Evolutionary conservation across 371 early-diverging fungal genomes (phyloP), one percentile per base, ranked within the genome.

Genomic region (Mucor piriformis): DNA sequence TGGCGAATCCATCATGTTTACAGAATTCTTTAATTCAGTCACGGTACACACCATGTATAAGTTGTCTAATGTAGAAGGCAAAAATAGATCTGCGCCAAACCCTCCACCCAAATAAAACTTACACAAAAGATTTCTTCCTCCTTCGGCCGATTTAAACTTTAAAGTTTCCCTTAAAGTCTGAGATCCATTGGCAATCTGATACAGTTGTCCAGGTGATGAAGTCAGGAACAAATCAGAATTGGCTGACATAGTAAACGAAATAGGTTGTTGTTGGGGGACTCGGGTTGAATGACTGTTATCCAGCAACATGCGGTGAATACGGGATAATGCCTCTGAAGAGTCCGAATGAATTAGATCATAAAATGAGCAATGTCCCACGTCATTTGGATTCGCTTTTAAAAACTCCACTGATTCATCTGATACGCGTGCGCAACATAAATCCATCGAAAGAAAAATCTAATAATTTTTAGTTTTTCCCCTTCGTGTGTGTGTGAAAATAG

Each of bases 151-250:
- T 38, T 49, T 55, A 3, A 66, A 66, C 11, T 42, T 56, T 5
- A 66, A 44, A 12, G 56, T 60, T 20, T 56, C 52, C 8, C 38
- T 56, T 6, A 66, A 35, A 20, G 66, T 66, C 23, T 66, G 66
- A 15, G 66, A 66, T 42, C 66, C 66, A 52, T 66, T 66, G 15
- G 66, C 66, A 23, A 66, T 66, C 7, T 35, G 35, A 32, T 60
- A 34, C 1, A 66, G 42, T 33, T 55, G 47, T n/a, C 46, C 44
- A 44, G 66, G 51, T 42, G 56, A 48, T 12, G 57, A 51, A 3
- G 60, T 49, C 33, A 56, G 50, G 25, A 66, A 66, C 21, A 40
- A 27, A 12, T 50, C 55, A n/a, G 66, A 66, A 15, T 50, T 56
- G 4, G 66, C 55, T n/a, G 56, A 43, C 10, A 46, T 56, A 13